Conservation (phyloP, 2,329 filamentous ascomycete genomes). For the Curvularia eragrostidis region DNA sequence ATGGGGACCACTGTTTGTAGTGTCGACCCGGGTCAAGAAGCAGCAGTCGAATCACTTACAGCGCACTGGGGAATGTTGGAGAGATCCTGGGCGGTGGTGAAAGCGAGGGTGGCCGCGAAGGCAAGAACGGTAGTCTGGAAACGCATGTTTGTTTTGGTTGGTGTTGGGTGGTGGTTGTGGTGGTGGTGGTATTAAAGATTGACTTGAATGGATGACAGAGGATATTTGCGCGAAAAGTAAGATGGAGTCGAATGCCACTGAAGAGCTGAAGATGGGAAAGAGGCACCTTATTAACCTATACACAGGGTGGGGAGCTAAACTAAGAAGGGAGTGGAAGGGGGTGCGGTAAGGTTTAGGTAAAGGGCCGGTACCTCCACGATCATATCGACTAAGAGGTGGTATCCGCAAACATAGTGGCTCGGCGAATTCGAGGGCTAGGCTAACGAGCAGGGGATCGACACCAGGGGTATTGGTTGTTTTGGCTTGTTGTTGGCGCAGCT, state of each 20-base stretch:
- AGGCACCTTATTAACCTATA: not conserved
- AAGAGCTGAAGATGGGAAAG: not conserved
- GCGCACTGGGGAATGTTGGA: slow-evolving; percentile 42
- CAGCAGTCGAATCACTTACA: slow-evolving; percentile 32
- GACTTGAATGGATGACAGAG: not conserved
- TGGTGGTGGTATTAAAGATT: not conserved
- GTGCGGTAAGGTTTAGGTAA: not conserved
- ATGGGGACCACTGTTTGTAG: not conserved
- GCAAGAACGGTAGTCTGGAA: slow-evolving; percentile 36
- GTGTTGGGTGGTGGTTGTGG: not conserved
- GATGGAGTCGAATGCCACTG: not conserved
- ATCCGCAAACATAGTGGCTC: not conserved
- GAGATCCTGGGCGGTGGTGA: slow-evolving; percentile 40
- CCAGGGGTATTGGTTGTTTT: not conserved
- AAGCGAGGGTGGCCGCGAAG: slow-evolving; percentile 35
- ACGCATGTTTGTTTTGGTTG: slow-evolving; percentile 35
- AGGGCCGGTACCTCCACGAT: not conserved
- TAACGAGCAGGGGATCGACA: not conserved
- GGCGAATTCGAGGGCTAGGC: not conserved
- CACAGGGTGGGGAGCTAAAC: not conserved
- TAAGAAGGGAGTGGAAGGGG: not conserved
- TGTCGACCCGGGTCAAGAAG: not conserved
- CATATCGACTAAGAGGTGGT: not conserved
- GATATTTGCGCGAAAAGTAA: not conserved
- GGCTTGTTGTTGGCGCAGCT: not conserved